Conservation (phyloP, 768 basidiomycete species). For the Dioszegia crocea region DNA sequence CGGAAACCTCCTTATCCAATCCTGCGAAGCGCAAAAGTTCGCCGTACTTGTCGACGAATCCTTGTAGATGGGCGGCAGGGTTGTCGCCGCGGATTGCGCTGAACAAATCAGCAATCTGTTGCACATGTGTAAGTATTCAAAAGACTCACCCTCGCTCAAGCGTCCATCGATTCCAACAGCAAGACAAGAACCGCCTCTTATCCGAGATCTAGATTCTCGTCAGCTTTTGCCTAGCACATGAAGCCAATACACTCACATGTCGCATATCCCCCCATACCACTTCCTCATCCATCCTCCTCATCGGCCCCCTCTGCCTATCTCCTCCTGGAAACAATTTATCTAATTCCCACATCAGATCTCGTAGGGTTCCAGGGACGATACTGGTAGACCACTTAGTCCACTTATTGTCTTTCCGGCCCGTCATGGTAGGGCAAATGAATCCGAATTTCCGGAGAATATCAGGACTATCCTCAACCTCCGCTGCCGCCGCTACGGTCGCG, state of each 20-base stretch:
- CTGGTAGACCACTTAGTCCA: conserved; percentile 21
- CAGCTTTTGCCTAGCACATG: not conserved
- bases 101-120: not conserved
- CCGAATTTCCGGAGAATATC: conserved; percentile 2
- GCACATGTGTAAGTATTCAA: not conserved
- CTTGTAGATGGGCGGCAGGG: conserved; percentile 3
- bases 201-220: conserved; percentile 14
- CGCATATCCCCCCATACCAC: conserved; percentile 19
- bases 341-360: conserved; percentile 26
- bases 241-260: not conserved
- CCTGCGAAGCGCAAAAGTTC: conserved; percentile 17
- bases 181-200: conserved; percentile 13
- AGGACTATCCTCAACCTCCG: not conserved
- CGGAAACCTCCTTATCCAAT: conserved; percentile 10
- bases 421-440: conserved; percentile 13
- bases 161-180: conserved; percentile 26
- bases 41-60: conserved; percentile 21
- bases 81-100: conserved; percentile 11
- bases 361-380: conserved; percentile 23
- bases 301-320: not conserved
- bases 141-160: conserved; percentile 26
- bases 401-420: conserved; percentile 10
- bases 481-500: not conserved
- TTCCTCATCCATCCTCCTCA: conserved; percentile 29
- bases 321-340: conserved; percentile 22